Conservation (phyloP, 2,329 filamentous ascomycete species). For the Ophiostoma australiae region DNA sequence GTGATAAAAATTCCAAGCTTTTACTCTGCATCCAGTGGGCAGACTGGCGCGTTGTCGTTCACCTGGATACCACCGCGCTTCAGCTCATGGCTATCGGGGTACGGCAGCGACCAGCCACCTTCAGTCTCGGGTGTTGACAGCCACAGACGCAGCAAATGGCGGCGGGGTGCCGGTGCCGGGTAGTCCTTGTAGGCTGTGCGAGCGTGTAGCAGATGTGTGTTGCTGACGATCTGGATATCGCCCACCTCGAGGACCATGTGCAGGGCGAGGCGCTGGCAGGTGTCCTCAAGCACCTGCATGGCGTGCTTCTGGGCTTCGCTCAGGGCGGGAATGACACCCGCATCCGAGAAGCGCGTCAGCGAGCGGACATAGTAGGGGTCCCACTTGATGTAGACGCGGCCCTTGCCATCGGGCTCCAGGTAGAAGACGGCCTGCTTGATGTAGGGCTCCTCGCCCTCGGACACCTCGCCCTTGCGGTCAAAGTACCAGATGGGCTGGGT, state of each 20-base stretch:
- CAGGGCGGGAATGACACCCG: slow-evolving; percentile 67
- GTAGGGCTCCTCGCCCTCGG: slow-evolving; percentile 67
- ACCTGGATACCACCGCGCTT: slow-evolving; percentile 89
- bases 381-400: slow-evolving; percentile 76
- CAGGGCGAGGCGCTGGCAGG: slow-evolving; percentile 65
- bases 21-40: slow-evolving; percentile 72
- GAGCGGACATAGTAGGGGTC: slow-evolving; percentile 84
- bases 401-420: slow-evolving; percentile 62
- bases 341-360: slow-evolving; percentile 66
- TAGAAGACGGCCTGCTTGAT: slow-evolving; percentile 70
- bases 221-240: slow-evolving; percentile 82
- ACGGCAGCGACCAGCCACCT: slow-evolving; percentile 80
- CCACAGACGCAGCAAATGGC: slow-evolving; percentile 82
- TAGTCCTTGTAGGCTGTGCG: slow-evolving; percentile 69
- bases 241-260: slow-evolving; percentile 85
- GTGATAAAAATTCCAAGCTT: slow-evolving; percentile 36
- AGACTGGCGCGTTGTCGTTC: slow-evolving; percentile 69
- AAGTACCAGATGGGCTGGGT: slow-evolving; percentile 84
- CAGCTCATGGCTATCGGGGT: slow-evolving; percentile 74
- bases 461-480: slow-evolving; percentile 81
- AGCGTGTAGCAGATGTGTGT: slow-evolving; percentile 75
- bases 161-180: slow-evolving; percentile 61
- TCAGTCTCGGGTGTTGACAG: slow-evolving; percentile 74
- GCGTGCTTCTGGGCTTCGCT: slow-evolving; percentile 65
- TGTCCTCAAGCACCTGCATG: slow-evolving; percentile 65